These are phyloP conservation scores for Colletotrichum cordylinicola DNA, from an alignment of 2,329 filamentous ascomycete species.

Conservation along the genomic window DNA sequence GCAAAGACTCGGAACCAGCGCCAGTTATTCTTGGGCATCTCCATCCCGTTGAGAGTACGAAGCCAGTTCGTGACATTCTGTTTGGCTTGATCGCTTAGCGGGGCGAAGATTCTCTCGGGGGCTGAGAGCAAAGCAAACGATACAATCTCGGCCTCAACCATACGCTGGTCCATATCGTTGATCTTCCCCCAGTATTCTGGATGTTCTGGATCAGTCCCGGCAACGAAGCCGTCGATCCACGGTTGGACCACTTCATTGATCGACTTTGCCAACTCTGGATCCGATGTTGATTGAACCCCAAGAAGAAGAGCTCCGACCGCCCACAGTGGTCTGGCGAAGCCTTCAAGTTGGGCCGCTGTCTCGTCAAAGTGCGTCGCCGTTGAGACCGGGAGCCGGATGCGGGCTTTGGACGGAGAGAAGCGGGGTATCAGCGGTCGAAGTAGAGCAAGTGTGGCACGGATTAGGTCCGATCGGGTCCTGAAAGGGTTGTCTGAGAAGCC, in stretches of 20 bases:
- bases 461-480: slow-evolving; percentile 37
- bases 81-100: slow-evolving; percentile 32
- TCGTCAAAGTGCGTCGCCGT: slow-evolving; percentile 50
- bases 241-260: slow-evolving; percentile 22
- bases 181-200: slow-evolving; percentile 54
- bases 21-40: slow-evolving; percentile 56
- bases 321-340: slow-evolving; percentile 47
- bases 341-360: slow-evolving; percentile 49
- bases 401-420: slow-evolving; percentile 37
- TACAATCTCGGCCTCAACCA: slow-evolving; percentile 60
- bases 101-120: slow-evolving; percentile 39
- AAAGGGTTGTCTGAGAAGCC: slow-evolving; percentile 49
- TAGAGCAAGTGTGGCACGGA: slow-evolving; percentile 38
- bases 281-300: slow-evolving; percentile 29
- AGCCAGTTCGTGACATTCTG: slow-evolving; percentile 47
- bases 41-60: slow-evolving; percentile 44
- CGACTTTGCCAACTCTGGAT: background rate
- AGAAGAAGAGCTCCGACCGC: slow-evolving; percentile 46
- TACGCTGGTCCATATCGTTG: slow-evolving; percentile 52
- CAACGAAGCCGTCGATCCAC: slow-evolving; percentile 36
- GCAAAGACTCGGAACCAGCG: slow-evolving; percentile 58
- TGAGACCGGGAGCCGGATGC: slow-evolving; percentile 39
- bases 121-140: slow-evolving; percentile 52
- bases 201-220: slow-evolving; percentile 37
- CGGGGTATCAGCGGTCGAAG: slow-evolving; percentile 36